A percentile compares a stretch with the other conserved stretches of the same genome.
These are phyloP conservation scores for Trichomonascaceae sp. DNA, from an alignment of 1,139 yeast species.

Conservation along the genomic window DNA sequence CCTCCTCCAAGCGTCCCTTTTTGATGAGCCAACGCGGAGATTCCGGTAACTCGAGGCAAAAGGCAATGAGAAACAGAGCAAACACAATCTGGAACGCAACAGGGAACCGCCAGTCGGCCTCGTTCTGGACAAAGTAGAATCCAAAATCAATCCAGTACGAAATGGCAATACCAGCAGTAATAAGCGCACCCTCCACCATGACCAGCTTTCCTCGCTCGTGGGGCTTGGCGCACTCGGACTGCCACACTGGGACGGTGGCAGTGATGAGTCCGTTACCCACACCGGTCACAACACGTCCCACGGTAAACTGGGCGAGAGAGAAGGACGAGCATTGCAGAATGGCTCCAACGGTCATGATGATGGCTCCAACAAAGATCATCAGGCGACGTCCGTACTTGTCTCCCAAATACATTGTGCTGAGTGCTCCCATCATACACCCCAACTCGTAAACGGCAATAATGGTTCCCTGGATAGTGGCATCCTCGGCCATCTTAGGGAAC, in stretches of 20 bases:
- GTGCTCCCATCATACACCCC: slow-evolving; percentile 68
- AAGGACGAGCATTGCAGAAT: slow-evolving; percentile 49
- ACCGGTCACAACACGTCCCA: slow-evolving; percentile 71
- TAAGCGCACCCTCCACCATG: slow-evolving; percentile 54
- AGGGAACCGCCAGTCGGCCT: slow-evolving; percentile 35
- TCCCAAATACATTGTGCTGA: slow-evolving; percentile 46
- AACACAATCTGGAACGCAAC: slow-evolving; percentile 23
- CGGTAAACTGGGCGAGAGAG: slow-evolving; percentile 50
- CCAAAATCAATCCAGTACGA: slow-evolving; percentile 64
- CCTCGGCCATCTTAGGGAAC: slow-evolving; percentile 28
- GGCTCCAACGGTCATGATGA: slow-evolving; percentile 51
- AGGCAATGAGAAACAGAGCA: slow-evolving; percentile 8
- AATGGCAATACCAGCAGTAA: slow-evolving; percentile 57
- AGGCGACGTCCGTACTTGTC: slow-evolving; percentile 57
- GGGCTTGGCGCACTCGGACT: slow-evolving; percentile 64
- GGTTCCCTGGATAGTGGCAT: slow-evolving; percentile 17
- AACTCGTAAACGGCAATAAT: slow-evolving; percentile 48
- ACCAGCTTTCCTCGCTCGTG: slow-evolving; percentile 62
- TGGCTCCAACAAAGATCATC: slow-evolving; percentile 44
- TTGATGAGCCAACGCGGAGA: slow-evolving; percentile 37
- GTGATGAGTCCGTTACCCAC: slow-evolving; percentile 69
- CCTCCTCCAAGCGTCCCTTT: slow-evolving; percentile 31
- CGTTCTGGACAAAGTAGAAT: slow-evolving; percentile 32
- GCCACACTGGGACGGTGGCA: slow-evolving; percentile 73
- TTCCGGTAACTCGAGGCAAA: slow-evolving; percentile 28